A percentile compares a stretch with the other conserved stretches of the same genome.
Evolutionary conservation across 2,329 filamentous ascomycete species (phyloP).

Genomic region (Fusarium sublunatum): DNA sequence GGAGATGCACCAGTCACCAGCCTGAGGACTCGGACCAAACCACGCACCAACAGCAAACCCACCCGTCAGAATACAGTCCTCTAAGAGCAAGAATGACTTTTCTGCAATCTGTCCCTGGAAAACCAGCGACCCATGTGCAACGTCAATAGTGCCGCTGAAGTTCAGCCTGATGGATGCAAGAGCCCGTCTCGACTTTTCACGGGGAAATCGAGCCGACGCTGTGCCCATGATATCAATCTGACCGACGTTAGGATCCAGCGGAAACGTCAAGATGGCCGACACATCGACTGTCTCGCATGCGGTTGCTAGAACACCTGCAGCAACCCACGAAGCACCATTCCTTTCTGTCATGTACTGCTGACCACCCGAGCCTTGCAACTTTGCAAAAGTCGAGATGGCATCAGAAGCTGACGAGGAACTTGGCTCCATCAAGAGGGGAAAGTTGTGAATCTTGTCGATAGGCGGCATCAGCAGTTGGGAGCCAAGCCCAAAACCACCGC

Average conservation of each 20-base stretch:
- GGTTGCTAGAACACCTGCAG: background rate
- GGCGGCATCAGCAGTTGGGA: accelerated
- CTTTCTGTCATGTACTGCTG: background rate
- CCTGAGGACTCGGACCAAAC: background rate
- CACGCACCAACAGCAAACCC: background rate
- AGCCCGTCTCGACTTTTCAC: background rate
- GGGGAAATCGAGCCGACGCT: background rate
- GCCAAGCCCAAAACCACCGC: background rate
- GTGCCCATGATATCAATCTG: background rate
- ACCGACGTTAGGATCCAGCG: background rate
- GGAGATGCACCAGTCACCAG: background rate
- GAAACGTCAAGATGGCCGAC: background rate
- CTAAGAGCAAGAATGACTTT: background rate
- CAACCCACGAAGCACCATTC: background rate
- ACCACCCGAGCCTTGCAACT: background rate
- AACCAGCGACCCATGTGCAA: background rate
- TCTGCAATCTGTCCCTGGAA: background rate
- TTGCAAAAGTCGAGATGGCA: background rate
- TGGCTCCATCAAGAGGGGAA: background rate
- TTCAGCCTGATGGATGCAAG: background rate
- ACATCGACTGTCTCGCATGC: background rate
- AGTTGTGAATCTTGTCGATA: background rate
- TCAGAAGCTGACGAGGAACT: no score
- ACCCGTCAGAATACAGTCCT: background rate
- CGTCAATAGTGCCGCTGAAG: background rate